phyloP scores from a whole-genome alignment of 257 asterid genomes.

The Solanum ossicruentum region DNA sequence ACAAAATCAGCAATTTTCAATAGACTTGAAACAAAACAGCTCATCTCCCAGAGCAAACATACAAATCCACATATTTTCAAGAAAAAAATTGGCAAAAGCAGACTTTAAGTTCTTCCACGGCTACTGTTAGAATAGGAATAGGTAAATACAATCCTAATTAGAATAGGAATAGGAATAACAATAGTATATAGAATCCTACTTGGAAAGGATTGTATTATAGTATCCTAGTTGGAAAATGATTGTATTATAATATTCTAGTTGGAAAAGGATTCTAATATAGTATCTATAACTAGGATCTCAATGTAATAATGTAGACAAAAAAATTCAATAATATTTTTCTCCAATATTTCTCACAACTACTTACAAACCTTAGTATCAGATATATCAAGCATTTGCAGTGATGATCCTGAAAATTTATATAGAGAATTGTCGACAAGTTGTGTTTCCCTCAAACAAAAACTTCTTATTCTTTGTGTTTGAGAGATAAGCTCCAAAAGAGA shows the following conservation, averaged over 20 bases:
- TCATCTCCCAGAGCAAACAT: neutral
- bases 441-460: slow-evolving; percentile 61
- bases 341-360: neutral
- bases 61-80: neutral
- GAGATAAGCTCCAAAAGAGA: slow-evolving; percentile 48
- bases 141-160: no score
- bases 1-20: neutral
- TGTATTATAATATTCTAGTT: no score
- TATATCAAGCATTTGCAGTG: slow-evolving; percentile 76
- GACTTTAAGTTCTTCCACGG: neutral
- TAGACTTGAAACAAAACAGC: neutral
- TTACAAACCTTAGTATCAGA: slow-evolving; percentile 63
- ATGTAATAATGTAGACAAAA: no score
- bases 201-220: no score
- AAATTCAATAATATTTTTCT: no score
- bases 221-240: no score
- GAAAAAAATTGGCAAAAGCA: neutral
- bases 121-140: neutral
- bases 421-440: slow-evolving; percentile 47
- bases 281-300: no score
- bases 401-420: slow-evolving; percentile 39
- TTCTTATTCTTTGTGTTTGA: slow-evolving; percentile 35
- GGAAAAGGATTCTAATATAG: no score
- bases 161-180: no score
- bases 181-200: no score